These are phyloP conservation scores for Beta vulgaris DNA, from an alignment of 148 eudicot species.

Conservation along the genomic window DNA sequence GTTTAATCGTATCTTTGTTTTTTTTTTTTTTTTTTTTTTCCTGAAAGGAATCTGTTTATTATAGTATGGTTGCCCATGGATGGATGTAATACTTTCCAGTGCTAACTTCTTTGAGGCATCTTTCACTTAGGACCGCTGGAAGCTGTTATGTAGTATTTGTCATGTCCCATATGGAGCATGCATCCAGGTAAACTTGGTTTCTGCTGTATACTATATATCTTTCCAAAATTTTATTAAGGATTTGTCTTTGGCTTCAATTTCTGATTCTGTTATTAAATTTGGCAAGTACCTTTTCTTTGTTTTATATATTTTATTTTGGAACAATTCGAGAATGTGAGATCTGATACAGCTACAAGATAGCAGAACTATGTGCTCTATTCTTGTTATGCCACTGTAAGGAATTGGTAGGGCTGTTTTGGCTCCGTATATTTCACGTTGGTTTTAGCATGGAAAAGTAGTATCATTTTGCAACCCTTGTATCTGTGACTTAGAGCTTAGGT, in stretches of 20 bases:
- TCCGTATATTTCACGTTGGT: neutral
- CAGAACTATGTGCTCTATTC: neutral
- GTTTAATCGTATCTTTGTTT: no score
- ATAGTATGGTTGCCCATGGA: neutral
- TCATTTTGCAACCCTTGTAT: neutral
- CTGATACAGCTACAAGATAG: neutral
- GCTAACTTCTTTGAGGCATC: slow-evolving; percentile 2
- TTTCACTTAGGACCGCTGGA: slow-evolving; percentile 84
- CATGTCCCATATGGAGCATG: slow-evolving; percentile 94
- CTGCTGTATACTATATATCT: neutral
- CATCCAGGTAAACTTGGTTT: slow-evolving; percentile 63
- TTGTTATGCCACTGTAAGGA: neutral
- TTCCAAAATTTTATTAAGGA: neutral
- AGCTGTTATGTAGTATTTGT: slow-evolving; percentile 90
- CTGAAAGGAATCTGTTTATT: slow-evolving; percentile 11
- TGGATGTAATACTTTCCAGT: neutral
- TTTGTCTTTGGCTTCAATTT: neutral
- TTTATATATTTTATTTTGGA: no score
- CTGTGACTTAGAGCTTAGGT: neutral
- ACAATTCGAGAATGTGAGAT: neutral
- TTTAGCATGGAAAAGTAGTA: neutral
- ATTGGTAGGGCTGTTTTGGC: neutral
- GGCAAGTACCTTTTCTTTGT: neutral
- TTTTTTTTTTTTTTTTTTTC: no score
- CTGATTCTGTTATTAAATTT: neutral